Evolutionary conservation across 148 eudicot genomes (phyloP), one percentile per base, ranked within the genome.

Genomic region (Beta vulgaris): DNA sequence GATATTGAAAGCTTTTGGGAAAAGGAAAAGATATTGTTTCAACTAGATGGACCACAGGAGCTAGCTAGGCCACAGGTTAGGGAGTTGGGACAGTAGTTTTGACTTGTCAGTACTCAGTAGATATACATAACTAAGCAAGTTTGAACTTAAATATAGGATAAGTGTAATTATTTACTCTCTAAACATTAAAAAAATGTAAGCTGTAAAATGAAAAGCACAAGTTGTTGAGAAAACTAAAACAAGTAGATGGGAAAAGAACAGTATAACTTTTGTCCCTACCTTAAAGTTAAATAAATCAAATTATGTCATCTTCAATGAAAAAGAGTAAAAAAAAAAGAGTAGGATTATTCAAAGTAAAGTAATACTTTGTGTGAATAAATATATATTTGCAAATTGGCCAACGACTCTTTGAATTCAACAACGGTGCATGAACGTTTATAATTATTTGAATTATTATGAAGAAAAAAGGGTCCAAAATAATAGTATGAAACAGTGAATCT

Each of bases 401-500:
- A 51, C 68, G n/a, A 65, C 5, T 19, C 29, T 16, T 63, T 31
- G 34, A 44, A 63, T 74, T 63, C 77, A 63, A 74, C 60, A 59
- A 13, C 77, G 48, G 48, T 48, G 4, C 70, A 63, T 62, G 34
- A 63, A 31, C 55, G 58, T 7, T 6, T 18, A 43, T 57, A 3
- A 43, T 28, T 15, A 44, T 62, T 46, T 51, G 37, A 26, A 65
- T 16, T 49, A 75, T 65, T 65, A 35, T 26, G 58, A 0, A 15
- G 19, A 40, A 19, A 19, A 4, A 40, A 40, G 2, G 26, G 55
- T 11, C 13, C 39, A 73, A 42, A 6, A 68, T 7, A 18, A 6
- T 8, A 49, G 54, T 13, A 2, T 43, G 21, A 69, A 65, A 65
- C 21, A 61, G 23, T 65, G 69, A 65, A 36, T 40, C 18, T 26